Conservation (phyloP, 2,329 filamentous ascomycete species). For the Pestalotiopsis sp. region DNA sequence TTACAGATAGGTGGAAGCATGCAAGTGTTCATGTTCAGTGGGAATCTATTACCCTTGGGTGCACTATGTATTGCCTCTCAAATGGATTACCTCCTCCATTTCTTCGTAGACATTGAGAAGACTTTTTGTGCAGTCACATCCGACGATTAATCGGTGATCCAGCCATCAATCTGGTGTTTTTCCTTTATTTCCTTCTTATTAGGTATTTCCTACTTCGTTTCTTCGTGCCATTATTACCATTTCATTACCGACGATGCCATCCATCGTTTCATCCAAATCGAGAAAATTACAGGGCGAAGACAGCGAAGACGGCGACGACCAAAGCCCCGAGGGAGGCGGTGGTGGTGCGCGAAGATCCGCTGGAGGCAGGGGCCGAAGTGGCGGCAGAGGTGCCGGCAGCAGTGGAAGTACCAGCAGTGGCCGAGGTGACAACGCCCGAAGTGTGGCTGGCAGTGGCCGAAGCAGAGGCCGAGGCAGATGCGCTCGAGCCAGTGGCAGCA, state of each 20-base stretch:
- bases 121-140: neutral
- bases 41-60: neutral
- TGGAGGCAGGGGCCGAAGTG: conserved; percentile 29
- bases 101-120: neutral
- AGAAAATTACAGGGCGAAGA: conserved; percentile 36
- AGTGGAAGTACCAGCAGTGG: conserved; percentile 12
- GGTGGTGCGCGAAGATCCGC: conserved; percentile 31
- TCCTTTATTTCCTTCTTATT: neutral
- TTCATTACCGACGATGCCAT: conserved; percentile 8
- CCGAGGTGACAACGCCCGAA: neutral
- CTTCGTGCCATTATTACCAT: neutral
- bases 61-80: conserved; percentile 12
- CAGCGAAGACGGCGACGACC: conserved; percentile 33
- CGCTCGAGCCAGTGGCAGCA: conserved; percentile 11
- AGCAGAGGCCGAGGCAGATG: neutral
- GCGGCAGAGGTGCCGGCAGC: conserved; percentile 20
- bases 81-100: neutral
- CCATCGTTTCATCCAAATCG: conserved; percentile 9
- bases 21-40: neutral
- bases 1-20: too few relatives aligned
- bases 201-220: neutral
- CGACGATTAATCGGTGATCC: neutral
- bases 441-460: neutral
- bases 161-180: neutral
- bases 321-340: conserved; percentile 37